Conservation (phyloP, 495 filamentous ascomycete genomes). For the Hypoxylon subgilvum region DNA sequence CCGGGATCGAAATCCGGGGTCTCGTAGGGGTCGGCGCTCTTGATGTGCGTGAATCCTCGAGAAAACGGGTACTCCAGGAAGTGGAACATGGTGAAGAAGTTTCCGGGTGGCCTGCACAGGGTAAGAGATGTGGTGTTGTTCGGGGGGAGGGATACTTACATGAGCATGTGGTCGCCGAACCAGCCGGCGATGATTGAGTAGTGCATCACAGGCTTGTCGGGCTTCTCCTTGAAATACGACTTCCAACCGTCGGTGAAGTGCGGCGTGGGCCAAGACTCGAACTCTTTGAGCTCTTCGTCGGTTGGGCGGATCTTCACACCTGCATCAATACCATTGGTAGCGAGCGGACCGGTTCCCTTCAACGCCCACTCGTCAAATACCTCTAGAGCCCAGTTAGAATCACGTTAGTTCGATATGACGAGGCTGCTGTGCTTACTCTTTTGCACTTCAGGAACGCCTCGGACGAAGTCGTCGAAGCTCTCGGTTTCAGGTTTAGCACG, state of each 20-base stretch:
- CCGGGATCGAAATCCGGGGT: slow-evolving; percentile 80
- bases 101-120: slow-evolving; percentile 63
- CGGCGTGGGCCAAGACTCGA: slow-evolving; percentile 68
- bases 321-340: slow-evolving; percentile 86
- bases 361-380: slow-evolving; percentile 78
- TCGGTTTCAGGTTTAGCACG: slow-evolving; percentile 79
- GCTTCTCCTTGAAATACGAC: slow-evolving; percentile 82
- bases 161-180: slow-evolving; percentile 73
- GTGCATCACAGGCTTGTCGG: slow-evolving; percentile 88
- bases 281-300: slow-evolving; percentile 69
- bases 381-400: slow-evolving; percentile 34
- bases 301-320: slow-evolving; percentile 81
- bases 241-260: slow-evolving; percentile 76
- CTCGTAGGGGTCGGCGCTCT: slow-evolving; percentile 73
- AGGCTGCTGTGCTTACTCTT: slow-evolving; percentile 50
- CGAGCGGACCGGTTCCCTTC: slow-evolving; percentile 78
- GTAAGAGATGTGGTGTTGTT: slow-evolving; percentile 1
- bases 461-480: slow-evolving; percentile 80
- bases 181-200: slow-evolving; percentile 73
- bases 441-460: slow-evolving; percentile 73
- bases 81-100: slow-evolving; percentile 89
- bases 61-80: slow-evolving; percentile 86
- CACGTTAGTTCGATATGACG: not conserved
- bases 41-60: slow-evolving; percentile 74
- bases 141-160: slow-evolving; percentile 41